Conservation (phyloP, 495 filamentous ascomycete species). For the Penicillium roqueforti region DNA sequence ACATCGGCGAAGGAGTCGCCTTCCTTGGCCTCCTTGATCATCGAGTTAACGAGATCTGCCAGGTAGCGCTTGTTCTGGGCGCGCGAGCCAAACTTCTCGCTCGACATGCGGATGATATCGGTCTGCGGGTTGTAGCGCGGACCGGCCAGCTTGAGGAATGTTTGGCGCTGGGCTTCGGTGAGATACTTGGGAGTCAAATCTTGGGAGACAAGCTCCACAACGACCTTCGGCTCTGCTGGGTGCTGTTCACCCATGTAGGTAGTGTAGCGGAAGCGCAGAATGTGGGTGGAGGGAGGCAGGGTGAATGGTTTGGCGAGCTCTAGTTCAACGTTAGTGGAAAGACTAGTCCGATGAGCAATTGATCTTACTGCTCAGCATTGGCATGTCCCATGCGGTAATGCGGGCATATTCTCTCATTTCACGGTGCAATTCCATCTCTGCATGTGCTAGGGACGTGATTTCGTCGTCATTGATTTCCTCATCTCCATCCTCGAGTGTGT, state of each 20-base stretch:
- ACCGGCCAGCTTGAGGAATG: slow-evolving; percentile 83
- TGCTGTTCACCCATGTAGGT: slow-evolving; percentile 92
- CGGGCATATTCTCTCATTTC: slow-evolving; percentile 86
- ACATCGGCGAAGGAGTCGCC: slow-evolving; percentile 83
- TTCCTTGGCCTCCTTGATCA: slow-evolving; percentile 77
- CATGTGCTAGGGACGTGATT: slow-evolving; percentile 74
- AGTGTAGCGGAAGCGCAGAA: slow-evolving; percentile 94
- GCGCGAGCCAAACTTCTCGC: slow-evolving; percentile 79
- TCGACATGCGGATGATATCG: slow-evolving; percentile 82
- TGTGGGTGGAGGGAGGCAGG: slow-evolving; percentile 57
- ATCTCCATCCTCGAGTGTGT: slow-evolving; percentile 54
- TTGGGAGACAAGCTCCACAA: slow-evolving; percentile 73
- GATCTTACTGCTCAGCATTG: slow-evolving; percentile 72
- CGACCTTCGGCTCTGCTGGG: slow-evolving; percentile 87
- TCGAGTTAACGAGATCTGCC: slow-evolving; percentile 65
- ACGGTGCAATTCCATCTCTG: slow-evolving; percentile 81
- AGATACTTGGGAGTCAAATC: slow-evolving; percentile 62
- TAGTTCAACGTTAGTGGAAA: slow-evolving; percentile 34
- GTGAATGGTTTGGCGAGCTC: slow-evolving; percentile 79
- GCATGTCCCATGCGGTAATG: slow-evolving; percentile 94
- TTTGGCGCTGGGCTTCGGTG: slow-evolving; percentile 61
- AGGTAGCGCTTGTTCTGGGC: slow-evolving; percentile 97
- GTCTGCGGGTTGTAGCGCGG: slow-evolving; percentile 86
- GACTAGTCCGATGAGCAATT: neutral
- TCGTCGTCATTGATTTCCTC: slow-evolving; percentile 71